Conservation (phyloP, 345 rosid genomes). For the Erucastrum elatum region DNA sequence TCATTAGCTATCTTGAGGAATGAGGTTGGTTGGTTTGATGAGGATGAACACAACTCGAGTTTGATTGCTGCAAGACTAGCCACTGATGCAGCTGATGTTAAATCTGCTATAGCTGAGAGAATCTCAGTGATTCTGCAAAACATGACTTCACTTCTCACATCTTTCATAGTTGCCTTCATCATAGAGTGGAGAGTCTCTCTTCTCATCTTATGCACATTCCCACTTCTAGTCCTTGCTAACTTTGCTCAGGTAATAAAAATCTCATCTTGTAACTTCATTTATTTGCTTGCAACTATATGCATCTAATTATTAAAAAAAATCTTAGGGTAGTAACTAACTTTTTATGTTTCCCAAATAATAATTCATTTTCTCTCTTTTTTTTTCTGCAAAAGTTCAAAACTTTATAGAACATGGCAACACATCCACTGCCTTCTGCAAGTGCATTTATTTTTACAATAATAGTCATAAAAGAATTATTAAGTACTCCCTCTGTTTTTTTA, state of each 20-base stretch:
- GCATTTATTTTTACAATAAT: slow-evolving; percentile 43
- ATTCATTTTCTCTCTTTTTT: slow-evolving; percentile 7
- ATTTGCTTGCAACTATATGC: slow-evolving; percentile 1
- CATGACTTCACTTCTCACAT: slow-evolving; percentile 98
- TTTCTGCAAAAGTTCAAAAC: slow-evolving; percentile 25
- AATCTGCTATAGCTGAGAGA: slow-evolving; percentile 96
- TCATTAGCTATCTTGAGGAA: slow-evolving; percentile 82
- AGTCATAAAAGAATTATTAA: slow-evolving; percentile 28
- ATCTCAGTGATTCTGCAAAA: slow-evolving; percentile 95
- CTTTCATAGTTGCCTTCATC: slow-evolving; percentile 95
- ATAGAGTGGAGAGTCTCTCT: slow-evolving; percentile 99
- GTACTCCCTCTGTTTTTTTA: too few relatives aligned
- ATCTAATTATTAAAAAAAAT: not conserved
- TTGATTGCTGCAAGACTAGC: slow-evolving; percentile 81
- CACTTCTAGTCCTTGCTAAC: slow-evolving; percentile 97
- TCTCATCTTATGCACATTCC: slow-evolving; percentile 91
- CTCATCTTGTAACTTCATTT: not conserved
- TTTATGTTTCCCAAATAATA: not conserved
- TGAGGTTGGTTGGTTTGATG: slow-evolving; percentile 99
- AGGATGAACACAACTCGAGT: slow-evolving; percentile 98
- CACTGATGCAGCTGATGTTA: slow-evolving; percentile 93
- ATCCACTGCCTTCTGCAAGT: slow-evolving; percentile 39
- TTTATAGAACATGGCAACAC: slow-evolving; percentile 45
- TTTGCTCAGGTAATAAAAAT: slow-evolving; percentile 81
- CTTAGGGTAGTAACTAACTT: not conserved